A percentile compares a stretch with the other conserved stretches of the same genome.
phyloP scores from a whole-genome alignment of 2,329 filamentous ascomycete species.

The Alternaria sp. region DNA sequence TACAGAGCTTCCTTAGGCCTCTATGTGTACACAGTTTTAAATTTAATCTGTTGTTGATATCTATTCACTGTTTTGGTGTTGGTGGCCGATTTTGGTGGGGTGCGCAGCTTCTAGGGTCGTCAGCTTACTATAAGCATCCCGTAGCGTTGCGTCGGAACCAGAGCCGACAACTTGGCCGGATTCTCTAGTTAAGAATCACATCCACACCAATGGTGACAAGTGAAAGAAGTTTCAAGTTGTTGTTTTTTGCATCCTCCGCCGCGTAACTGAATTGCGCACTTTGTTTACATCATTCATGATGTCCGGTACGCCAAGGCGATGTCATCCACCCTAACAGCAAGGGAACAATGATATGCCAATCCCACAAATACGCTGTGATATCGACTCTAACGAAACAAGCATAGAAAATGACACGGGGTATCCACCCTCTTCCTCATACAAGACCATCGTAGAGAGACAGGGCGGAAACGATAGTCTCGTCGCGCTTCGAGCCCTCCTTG shows the following conservation, averaged over 20 bases:
- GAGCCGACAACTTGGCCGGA: background rate
- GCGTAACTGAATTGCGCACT: conserved; percentile 23
- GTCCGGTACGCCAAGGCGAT: conserved; percentile 46
- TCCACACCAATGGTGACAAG: background rate
- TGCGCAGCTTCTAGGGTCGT: too few relatives aligned
- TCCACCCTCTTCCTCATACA: conserved; percentile 64
- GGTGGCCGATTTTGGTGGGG: too few relatives aligned
- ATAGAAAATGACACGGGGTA: conserved; percentile 43
- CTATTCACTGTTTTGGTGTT: too few relatives aligned
- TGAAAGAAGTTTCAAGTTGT: conserved; percentile 2
- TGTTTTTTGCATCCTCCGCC: conserved; percentile 21
- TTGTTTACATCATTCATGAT: conserved; percentile 49
- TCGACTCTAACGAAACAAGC: conserved; percentile 44
- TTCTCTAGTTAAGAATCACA: background rate
- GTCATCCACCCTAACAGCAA: conserved; percentile 41
- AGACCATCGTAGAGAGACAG: conserved; percentile 95
- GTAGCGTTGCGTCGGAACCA: conserved; percentile 9
- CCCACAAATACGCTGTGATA: conserved; percentile 52
- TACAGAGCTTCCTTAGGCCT: too few relatives aligned
- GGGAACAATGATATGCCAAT: conserved; percentile 43
- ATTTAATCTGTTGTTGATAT: too few relatives aligned
- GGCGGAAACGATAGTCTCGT: conserved; percentile 98
- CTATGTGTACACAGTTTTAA: too few relatives aligned
- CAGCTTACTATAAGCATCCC: too few relatives aligned
- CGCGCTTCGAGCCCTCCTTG: conserved; percentile 98